Base-by-base conservation (phyloP, 129 eudicot species). In the Oenanthe sinensis region DNA sequence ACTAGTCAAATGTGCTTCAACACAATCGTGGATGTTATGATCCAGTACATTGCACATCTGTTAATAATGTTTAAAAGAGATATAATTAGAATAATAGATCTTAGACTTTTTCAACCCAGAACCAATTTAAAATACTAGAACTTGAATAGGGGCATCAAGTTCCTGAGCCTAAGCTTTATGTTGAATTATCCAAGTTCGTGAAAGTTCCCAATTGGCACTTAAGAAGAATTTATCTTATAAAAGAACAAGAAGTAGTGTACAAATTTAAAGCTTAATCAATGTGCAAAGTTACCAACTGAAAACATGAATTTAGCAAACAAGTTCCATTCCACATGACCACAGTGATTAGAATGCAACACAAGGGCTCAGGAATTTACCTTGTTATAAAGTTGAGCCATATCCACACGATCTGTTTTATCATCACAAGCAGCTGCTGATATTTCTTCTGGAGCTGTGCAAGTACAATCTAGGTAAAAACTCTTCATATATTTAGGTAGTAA, bases 41-140 rank as follows among this genome's bases (percentile, higher is more conserved):
- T 70, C 84, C 19, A 90, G 45, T 63, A 86, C 79, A 82, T 82
- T 87, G 86, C 90, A 86, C 88, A 92, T 92, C 99, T 95, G 36
- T 24, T 33, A 26, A 75, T 36, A 47, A 46, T 22, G 71, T 67
- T 69, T 60, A 37, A 1, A 58, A 36, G 63, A 26, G 1, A 36
- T 14, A 74, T 22, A 13, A n/a, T 70, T 63, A 62, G 10, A 40
- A 19, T 40, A 72, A 39, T 20, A 20, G 45, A 37, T 69, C 43
- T 39, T 37, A 8, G 4, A 16, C 22, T 8, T 69, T 6, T 69
- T 20, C 4, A 69, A 5, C 19, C 19, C 60, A 6, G n/a, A 50
- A 17, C 22, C 43, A 11, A 68, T 30, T 30, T 17, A 36, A 49
- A 13, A 17, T 28, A 30, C 22, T 6, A 15, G 2, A 16, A 36